A percentile compares a stretch with the other conserved stretches of the same genome.
phyloP scores from a whole-genome alignment of 2,329 filamentous ascomycete species.

The Drechslerella dactyloides region DNA sequence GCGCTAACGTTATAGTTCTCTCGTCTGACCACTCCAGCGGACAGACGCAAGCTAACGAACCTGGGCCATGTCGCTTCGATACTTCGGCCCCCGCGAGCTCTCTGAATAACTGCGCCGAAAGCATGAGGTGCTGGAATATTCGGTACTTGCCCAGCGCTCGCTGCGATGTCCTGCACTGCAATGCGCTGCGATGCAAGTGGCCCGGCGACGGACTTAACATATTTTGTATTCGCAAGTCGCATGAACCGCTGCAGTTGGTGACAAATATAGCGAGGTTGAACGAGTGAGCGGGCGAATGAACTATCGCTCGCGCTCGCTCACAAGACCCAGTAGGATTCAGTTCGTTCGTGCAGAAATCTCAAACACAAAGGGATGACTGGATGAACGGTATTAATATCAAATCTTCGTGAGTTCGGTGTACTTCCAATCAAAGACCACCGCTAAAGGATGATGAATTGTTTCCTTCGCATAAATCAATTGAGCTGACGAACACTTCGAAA shows the following conservation, averaged over 20 bases:
- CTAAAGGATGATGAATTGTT: too few relatives aligned
- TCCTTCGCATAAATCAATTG: too few relatives aligned
- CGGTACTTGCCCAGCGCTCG: background rate
- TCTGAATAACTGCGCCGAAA: background rate
- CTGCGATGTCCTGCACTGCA: background rate
- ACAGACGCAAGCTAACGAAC: background rate
- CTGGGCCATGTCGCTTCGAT: background rate
- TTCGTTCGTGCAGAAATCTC: background rate
- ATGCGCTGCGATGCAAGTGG: background rate
- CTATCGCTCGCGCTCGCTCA: background rate
- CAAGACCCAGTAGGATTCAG: background rate
- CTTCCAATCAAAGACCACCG: too few relatives aligned
- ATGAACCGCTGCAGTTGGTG: background rate
- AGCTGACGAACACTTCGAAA: too few relatives aligned
- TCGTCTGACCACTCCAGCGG: slow-evolving; percentile 6
- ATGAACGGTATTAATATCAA: too few relatives aligned
- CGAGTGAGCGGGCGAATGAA: background rate
- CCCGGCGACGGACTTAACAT: too few relatives aligned
- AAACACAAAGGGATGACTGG: too few relatives aligned
- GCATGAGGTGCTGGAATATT: slow-evolving; percentile 7
- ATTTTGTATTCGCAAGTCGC: background rate
- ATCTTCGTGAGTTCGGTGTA: too few relatives aligned
- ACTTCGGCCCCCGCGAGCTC: background rate
- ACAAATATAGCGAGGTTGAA: slow-evolving; percentile 5
- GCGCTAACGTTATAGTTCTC: slow-evolving; percentile 3